These are phyloP conservation scores for Trifolium fragiferum DNA, from an alignment of 306 rosid genomes.

Conservation along the genomic window DNA sequence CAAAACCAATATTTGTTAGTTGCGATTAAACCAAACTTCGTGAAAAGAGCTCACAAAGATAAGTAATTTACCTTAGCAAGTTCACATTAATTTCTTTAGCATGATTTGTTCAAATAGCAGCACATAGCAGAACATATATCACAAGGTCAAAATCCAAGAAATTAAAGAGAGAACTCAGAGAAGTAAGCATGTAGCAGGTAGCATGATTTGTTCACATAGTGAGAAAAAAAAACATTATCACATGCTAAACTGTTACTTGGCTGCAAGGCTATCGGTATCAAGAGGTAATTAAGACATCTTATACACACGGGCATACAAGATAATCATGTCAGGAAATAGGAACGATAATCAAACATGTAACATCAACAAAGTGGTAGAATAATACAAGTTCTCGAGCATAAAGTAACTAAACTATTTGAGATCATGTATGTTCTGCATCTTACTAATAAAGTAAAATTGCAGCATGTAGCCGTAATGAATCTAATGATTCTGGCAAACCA, in stretches of 20 bases:
- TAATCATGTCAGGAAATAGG: conserved; percentile 15
- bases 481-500: conserved; percentile 14
- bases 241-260: conserved; percentile 5
- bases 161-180: too few relatives aligned
- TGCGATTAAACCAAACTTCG: background rate
- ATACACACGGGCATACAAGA: background rate
- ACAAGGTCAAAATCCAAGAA: too few relatives aligned
- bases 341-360: background rate
- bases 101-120: too few relatives aligned
- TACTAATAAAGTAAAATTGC: background rate
- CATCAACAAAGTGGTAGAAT: background rate
- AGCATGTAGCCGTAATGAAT: background rate
- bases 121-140: too few relatives aligned
- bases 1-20: conserved; percentile 21
- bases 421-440: background rate
- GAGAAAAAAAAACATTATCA: too few relatives aligned
- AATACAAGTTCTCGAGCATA: background rate
- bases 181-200: too few relatives aligned
- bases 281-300: background rate
- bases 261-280: background rate
- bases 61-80: conserved; percentile 64
- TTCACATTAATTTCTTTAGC: too few relatives aligned
- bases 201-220: too few relatives aligned
- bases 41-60: background rate
- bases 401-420: conserved; percentile 15